These are phyloP conservation scores for Arabidopsis arenosa DNA, from an alignment of 345 rosid genomes.

Conservation along the genomic window DNA sequence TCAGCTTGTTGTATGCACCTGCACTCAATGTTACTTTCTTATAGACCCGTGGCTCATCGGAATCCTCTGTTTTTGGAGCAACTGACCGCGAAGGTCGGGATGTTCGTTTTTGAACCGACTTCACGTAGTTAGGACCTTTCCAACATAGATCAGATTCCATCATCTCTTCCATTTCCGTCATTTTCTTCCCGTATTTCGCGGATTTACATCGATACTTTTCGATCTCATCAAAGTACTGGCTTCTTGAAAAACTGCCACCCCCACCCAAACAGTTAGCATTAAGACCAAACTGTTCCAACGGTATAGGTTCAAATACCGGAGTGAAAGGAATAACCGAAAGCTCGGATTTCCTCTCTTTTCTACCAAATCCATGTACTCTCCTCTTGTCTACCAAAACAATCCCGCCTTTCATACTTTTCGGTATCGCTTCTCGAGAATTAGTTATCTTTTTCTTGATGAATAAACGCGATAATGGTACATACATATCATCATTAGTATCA, in stretches of 20 bases:
- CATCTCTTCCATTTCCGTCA: slow-evolving; percentile 52
- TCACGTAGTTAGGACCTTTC: slow-evolving; percentile 47
- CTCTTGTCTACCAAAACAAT: slow-evolving; percentile 26
- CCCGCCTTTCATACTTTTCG: not conserved
- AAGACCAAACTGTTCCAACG: slow-evolving; percentile 48
- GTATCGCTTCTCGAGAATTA: not conserved
- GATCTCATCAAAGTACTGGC: slow-evolving; percentile 34
- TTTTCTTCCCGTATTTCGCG: slow-evolving; percentile 35
- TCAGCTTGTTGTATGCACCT: slow-evolving; percentile 73
- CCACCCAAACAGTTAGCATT: slow-evolving; percentile 21
- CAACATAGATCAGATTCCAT: slow-evolving; percentile 53
- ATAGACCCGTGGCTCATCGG: slow-evolving; percentile 43
- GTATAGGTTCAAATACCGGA: slow-evolving; percentile 45
- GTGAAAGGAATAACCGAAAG: slow-evolving; percentile 65
- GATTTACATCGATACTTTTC: slow-evolving; percentile 44
- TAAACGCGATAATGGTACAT: slow-evolving; percentile 57
- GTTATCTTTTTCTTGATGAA: slow-evolving; percentile 39
- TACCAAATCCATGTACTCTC: slow-evolving; percentile 34
- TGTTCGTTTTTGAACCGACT: slow-evolving; percentile 29
- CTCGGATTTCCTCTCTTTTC: slow-evolving; percentile 34
- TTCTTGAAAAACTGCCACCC: slow-evolving; percentile 30
- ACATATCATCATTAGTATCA: slow-evolving; percentile 42
- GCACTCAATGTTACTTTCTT: slow-evolving; percentile 66
- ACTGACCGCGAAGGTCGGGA: slow-evolving; percentile 21
- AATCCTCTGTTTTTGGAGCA: slow-evolving; percentile 36